Evolutionary conservation across 2,329 filamentous ascomycete genomes (phyloP).

Genomic region (Stagonosporopsis chrysanthemi): DNA sequence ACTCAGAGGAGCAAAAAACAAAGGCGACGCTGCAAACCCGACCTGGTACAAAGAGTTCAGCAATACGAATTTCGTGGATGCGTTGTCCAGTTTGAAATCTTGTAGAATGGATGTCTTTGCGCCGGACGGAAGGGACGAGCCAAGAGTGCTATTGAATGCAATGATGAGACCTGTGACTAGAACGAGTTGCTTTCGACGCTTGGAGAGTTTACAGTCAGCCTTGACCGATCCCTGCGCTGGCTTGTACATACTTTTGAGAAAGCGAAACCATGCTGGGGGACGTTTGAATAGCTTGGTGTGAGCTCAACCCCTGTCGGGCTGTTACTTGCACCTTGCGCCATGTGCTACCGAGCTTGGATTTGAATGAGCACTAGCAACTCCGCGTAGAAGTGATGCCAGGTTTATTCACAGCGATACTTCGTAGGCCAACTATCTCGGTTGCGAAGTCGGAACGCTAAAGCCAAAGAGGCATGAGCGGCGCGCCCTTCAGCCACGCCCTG

Average conservation of each 20-base stretch:
- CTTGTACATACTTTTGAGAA: constrained; percentile 2
- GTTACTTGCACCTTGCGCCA: neutral
- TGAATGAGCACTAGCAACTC: neutral
- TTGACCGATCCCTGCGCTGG: neutral
- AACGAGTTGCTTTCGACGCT: constrained; percentile 11
- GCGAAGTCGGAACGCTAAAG: constrained; percentile 4
- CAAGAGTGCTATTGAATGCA: constrained; percentile 22
- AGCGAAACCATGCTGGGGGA: constrained; percentile 5
- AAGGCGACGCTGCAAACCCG: constrained; percentile 52
- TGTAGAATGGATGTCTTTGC: constrained; percentile 62
- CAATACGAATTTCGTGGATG: constrained; percentile 46
- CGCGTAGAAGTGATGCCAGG: neutral
- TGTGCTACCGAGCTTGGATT: neutral
- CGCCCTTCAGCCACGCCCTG: constrained; percentile 7
- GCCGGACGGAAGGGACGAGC: constrained; percentile 64
- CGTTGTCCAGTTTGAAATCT: constrained; percentile 62
- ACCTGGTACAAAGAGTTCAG: constrained; percentile 54
- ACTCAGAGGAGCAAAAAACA: constrained; percentile 49
- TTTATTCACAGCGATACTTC: neutral
- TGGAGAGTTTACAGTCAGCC: neutral
- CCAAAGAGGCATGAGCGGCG: neutral
- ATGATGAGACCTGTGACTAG: constrained; percentile 18
- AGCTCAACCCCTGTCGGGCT: neutral
- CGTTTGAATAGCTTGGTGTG: neutral
- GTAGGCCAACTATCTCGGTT: neutral